Evolutionary conservation across 345 rosid species (phyloP), one percentile per base, ranked within the genome.

Genomic region (Chamaenerion angustifolium): DNA sequence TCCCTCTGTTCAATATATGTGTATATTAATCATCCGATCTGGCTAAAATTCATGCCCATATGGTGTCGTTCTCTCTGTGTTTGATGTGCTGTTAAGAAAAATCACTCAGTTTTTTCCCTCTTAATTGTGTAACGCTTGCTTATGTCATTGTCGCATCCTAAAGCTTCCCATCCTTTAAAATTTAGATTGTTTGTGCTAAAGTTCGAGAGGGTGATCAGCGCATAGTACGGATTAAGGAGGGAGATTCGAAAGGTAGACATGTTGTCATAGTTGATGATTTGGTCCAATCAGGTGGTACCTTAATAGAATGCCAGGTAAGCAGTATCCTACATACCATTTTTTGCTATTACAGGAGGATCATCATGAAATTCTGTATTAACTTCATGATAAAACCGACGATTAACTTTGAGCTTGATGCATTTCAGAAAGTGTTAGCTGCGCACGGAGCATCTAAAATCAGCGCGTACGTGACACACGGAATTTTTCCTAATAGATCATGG

Each of bases 281-380:
- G 72, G 98, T 92, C 63, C 98, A 87, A 68, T 90, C 98, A 8
- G 98, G 98, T 42, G 85, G 98, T 54, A 92, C 98, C 43, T 70
- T 92, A 49, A 72, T 82, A 48, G 98, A 87, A 76, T 92, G 98
- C 66, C 98, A 86, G 98, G 98, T 92, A 65, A 43, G 10, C 4
- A 31, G 37, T 31, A 4, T 31, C 5, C 8, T 31, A 7, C 37
- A 31, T 31, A 31, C 37, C 37, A 31, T 31, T 7, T 31, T 31
- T 21, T n/a, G n/a, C n/a, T n/a, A n/a, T n/a, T n/a, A n/a, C n/a
- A n/a, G n/a, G n/a, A n/a, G n/a, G n/a, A n/a, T n/a, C 25, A 21
- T 21, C 25, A 21, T 4, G 25, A 21, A 21, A 21, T 21, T 21
- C n/a, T n/a, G n/a, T n/a, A n/a, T n/a, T n/a, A n/a, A n/a, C n/a